Base-by-base conservation (phyloP, 148 eudicot species). In the Amaranthus hypochondriacus region DNA sequence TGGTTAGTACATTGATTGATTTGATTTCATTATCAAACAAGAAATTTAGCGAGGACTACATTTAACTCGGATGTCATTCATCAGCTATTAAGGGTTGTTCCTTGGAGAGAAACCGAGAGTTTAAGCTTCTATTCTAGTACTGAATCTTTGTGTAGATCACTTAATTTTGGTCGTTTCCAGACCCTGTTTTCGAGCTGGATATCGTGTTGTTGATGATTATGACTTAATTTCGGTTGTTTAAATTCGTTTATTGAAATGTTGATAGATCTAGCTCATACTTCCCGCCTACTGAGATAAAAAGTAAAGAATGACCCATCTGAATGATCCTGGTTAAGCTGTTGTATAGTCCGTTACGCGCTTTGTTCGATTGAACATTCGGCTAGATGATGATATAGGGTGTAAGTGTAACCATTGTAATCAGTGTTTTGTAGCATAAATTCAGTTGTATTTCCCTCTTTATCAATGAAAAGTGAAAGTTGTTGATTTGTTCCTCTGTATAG, bases 101-200 rank as follows among this genome's bases (percentile, higher is more conserved):
- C 21, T 67, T 66, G 71, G 53, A 70, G 61, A 9, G 64, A 61
- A 69, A 69, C 80, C 58, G 54, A 73, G 58, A 43, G 52, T 73
- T 73, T 81, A 81, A 73, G 80, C 70, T 78, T 76, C 60, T 50
- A 47, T 73, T 65, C 76, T 70, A 63, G 21, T 8, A 61, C 39
- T 73, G 44, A 11, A 59, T 78, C 68, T 49, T 54, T 66, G 54
- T 77, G 74, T 83, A 71, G 71, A 62, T 72, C 66, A 44, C 53
- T 62, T 60, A 73, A 44, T 64, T 56, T 76, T 74, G 47, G 10
- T 80, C 55, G 69, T 70, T 66, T 77, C 28, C 39, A 28, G 39
- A 28, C 39, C 39, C 39, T 62, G 77, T 69, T 28, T 62, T 48
- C 63, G 6, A 39, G 48, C 57, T 56, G 64, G 77, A 62, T 28